These are phyloP conservation scores for Kuraishia borneana DNA, from an alignment of 805 yeast genomes.

Conservation along the genomic window DNA sequence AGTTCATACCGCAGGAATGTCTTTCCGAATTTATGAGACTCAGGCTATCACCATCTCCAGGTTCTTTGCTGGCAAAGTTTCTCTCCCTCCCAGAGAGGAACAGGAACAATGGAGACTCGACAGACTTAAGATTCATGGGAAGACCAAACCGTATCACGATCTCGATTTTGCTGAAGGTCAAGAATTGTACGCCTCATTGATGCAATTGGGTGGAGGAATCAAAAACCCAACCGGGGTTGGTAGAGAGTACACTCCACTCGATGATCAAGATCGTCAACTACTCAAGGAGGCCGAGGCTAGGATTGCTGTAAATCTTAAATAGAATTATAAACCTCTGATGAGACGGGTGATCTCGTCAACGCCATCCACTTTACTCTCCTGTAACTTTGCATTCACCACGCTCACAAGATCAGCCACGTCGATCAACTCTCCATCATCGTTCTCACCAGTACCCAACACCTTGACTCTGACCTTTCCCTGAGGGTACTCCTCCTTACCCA, in stretches of 20 bases:
- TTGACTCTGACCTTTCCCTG: slow-evolving; percentile 80
- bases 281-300: neutral
- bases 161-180: slow-evolving; percentile 22
- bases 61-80: slow-evolving; percentile 18
- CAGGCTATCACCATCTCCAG: slow-evolving; percentile 26
- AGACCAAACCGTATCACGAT: slow-evolving; percentile 19
- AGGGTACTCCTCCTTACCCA: slow-evolving; percentile 89
- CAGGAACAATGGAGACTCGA: slow-evolving; percentile 20
- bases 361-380: slow-evolving; percentile 33
- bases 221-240: slow-evolving; percentile 2
- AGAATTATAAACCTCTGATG: slow-evolving; percentile 14
- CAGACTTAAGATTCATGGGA: slow-evolving; percentile 17
- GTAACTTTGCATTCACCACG: slow-evolving; percentile 28
- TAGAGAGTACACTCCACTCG: slow-evolving; percentile 1
- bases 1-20: slow-evolving; percentile 24
- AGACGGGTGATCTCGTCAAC: slow-evolving; percentile 55
- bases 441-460: slow-evolving; percentile 79
- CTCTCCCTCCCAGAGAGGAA: slow-evolving; percentile 17
- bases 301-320: neutral
- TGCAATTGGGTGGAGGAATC: slow-evolving; percentile 16
- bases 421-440: slow-evolving; percentile 77
- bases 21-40: slow-evolving; percentile 28
- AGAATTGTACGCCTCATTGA: slow-evolving; percentile 13
- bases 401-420: slow-evolving; percentile 47
- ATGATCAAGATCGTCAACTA: neutral